Base-by-base conservation (phyloP, 805 yeast genomes). In the Scheffersomyces stipitis region DNA sequence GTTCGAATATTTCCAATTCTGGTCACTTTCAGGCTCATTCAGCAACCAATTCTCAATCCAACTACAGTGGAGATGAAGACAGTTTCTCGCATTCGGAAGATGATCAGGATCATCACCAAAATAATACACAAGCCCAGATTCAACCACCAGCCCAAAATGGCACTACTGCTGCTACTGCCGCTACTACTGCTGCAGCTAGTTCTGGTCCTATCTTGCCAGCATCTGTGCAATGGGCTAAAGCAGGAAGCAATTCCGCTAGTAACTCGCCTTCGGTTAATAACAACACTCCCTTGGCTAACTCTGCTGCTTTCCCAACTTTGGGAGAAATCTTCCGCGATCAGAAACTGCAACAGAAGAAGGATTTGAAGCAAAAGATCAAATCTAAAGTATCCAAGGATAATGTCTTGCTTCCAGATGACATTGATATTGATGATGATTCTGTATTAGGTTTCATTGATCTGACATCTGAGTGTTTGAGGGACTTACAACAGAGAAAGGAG, bases 181-280 rank as follows among this genome's bases (percentile, higher is more conserved):
- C 42, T n/a, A 30, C 38, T 15, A 40, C 44, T 6, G 29, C 39
- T 9, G 33, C 45, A 12, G 45, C 52, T 14, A 45, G 38, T n/a
- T 60, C 55, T 24, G 64, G 59, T 4, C 73, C 78, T 3, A 75
- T 81, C 3, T 69, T 86, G 34, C 93, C 93, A 6, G 74, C 83
- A 1, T 75, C 88, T 14, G 86, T 83, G 1, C 78, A 84, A 3
- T 83, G 90, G 90, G 69, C 70, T 5, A 60, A 58, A 40, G 39
- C 48, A 35, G 40, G 42, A 26, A 40, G 54, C 10, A 47, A 44
- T 10, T 56, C 60, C 6, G 60, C 58, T 24, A 54, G 58, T 24
- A 59, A 56, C 15, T 65, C 73, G 3, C 73, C 76, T 5, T 51
- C 71, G 3, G 62, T 60, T 5, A 55, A 57, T 30, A 54, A 51